These are phyloP conservation scores for Zymoseptoria crescenta DNA, from an alignment of 2,329 filamentous ascomycete species.

Conservation along the genomic window DNA sequence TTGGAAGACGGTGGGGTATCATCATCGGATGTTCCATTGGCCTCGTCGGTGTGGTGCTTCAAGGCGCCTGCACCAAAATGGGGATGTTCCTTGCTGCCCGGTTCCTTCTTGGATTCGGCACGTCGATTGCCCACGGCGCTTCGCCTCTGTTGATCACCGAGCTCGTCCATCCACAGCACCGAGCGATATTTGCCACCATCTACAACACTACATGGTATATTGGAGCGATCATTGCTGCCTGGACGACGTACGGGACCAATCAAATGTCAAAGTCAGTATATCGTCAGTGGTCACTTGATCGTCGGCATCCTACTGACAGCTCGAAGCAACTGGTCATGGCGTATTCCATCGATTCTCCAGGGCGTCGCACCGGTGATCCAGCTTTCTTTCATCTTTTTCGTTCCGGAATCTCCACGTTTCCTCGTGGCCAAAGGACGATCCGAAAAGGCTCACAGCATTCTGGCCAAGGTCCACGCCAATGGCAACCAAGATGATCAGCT, in stretches of 20 bases:
- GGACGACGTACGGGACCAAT: slow-evolving; percentile 40
- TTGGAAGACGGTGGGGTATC: slow-evolving; percentile 42
- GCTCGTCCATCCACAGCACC: slow-evolving; percentile 43
- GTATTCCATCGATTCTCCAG: slow-evolving; percentile 48
- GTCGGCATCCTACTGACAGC: background rate
- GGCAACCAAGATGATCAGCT: slow-evolving; percentile 38
- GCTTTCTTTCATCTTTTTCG: slow-evolving; percentile 41
- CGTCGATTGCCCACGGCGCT: slow-evolving; percentile 33
- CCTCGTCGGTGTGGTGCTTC: slow-evolving; percentile 39
- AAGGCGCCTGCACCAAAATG: slow-evolving; percentile 34
- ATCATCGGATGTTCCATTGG: slow-evolving; percentile 41
- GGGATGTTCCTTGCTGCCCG: slow-evolving; percentile 40
- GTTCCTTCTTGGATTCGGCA: slow-evolving; percentile 34
- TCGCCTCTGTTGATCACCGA: slow-evolving; percentile 32
- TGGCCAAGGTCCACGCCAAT: slow-evolving; percentile 48
- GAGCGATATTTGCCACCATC: slow-evolving; percentile 42
- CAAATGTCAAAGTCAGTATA: slow-evolving; percentile 24
- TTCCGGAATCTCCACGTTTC: slow-evolving; percentile 56
- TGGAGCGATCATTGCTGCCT: slow-evolving; percentile 40
- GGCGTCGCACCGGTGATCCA: slow-evolving; percentile 40
- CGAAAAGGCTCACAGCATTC: slow-evolving; percentile 44
- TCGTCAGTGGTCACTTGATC: background rate
- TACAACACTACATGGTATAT: slow-evolving; percentile 42
- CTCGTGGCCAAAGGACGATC: slow-evolving; percentile 45
- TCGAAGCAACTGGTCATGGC: slow-evolving; percentile 41